Evolutionary conservation across 371 early-diverging fungal genomes (phyloP), one percentile per base, ranked within the genome.

Genomic region (Apophysomyces trapeziformis): DNA sequence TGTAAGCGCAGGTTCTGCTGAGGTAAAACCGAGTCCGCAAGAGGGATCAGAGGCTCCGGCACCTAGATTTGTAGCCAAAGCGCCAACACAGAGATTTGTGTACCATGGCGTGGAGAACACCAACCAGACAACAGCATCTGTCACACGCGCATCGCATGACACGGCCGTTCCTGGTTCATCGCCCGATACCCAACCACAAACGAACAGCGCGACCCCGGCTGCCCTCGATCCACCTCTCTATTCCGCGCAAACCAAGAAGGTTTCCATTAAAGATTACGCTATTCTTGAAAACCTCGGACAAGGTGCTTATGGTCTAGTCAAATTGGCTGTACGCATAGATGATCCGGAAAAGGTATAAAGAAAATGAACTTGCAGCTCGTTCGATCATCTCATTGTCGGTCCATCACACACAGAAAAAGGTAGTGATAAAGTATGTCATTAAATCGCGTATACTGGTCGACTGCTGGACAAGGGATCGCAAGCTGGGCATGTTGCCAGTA

Each of bases 361-460:
- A 46, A 37, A 57, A 57, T 26, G 45, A 38, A 37, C 18, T 9
- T 57, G 21, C 16, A 46, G 36, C 45, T 16, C 47, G 13, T 38
- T 59, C 18, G 18, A 36, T 47, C 63, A 57, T 38, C 56, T 63
- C 57, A 47, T 57, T n/a, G 18, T 35, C 68, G 36, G 32, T 26
- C 32, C 32, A 26, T 26, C 32, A 26, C 32, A 26, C 32, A 26
- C 61, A 86, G 81, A 79, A 72, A 60, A 85, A 84, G 59, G 85
- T 89, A 8, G 92, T 92, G 65, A 81, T 92, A 70, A 92, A 92
- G 71, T 92, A 90, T 72, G 88, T 92, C 38, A 87, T 91, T 75
- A 90, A 90, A 74, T 83, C 87, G 21, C 84, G 86, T n/a, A 88
- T 92, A 43, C 75, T 92, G 50, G 82, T 84, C 8, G 90, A 89